Evolutionary conservation across 1,284 basidiomycete species (phyloP), one percentile per base, ranked within the genome.

Genomic region (Apiotrichum domesticum): DNA sequence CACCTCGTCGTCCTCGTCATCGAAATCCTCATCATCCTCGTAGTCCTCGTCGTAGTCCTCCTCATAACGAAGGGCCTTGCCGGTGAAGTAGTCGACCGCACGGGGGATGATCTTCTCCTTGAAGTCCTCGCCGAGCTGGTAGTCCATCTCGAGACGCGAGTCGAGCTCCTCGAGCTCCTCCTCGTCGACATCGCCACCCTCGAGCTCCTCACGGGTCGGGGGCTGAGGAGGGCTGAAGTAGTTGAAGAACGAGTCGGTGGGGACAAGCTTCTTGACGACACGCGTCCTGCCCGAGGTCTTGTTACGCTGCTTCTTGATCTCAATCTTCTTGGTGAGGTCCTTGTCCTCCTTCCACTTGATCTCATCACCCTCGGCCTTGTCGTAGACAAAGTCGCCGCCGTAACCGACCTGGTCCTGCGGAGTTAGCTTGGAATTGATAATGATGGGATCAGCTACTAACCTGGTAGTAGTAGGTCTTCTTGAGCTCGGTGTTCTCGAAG

Each of bases 291-390:
- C 93, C 41, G 92, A 95, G 75, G 88, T 91, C 83, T 98, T 98
- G 81, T 98, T 98, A 69, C 94, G 82, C 79, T 98, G 95, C 82
- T 97, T 98, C 84, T 97, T 97, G 76, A 97, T 94, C 81, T 98
- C 95, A 68, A 92, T 87, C 80, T 91, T 90, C 80, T 94, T 93
- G 54, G 94, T 98, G 59, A 98, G 81, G 79, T 98, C 91, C 81
- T 95, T 95, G 69, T 96, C 95, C 76, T 92, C 92, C 80, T 95
- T 96, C 95, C 95, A 98, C 74, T 87, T 85, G 78, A 98, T 94
- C 71, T 87, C 83, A 57, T 85, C 87, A 15, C 93, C 94, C 70
- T 89, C 85, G 55, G 94, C 91, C 64, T 85, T 87, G 81, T 96
- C 92, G 77, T 95, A 98, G 55, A 95, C 85, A 71, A 95, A 94